phyloP scores from a whole-genome alignment of 371 early-diverging fungal genomes.

The Mucor sp. region DNA sequence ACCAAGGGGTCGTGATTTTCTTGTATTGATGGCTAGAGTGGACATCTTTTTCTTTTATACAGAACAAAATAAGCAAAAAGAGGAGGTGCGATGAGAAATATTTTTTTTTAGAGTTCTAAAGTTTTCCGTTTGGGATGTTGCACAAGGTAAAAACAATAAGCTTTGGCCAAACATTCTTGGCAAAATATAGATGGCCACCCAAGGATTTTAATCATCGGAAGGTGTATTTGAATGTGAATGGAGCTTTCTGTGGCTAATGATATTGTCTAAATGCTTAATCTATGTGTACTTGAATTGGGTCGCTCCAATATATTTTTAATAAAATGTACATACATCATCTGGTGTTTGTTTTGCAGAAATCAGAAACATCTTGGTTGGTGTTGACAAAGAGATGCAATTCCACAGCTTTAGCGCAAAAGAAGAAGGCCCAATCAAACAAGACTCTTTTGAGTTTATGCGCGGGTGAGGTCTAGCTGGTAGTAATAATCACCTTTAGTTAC shows the following conservation, averaged over 20 bases:
- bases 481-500: too few relatives aligned
- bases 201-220: not conserved
- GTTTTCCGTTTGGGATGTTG: not conserved
- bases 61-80: not conserved
- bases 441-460: too few relatives aligned
- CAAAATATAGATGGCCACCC: not conserved
- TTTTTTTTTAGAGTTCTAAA: not conserved
- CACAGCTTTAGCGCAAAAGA: too few relatives aligned
- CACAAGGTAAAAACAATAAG: not conserved
- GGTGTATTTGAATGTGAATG: too few relatives aligned
- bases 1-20: constrained; percentile 26
- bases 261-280: not conserved
- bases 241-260: not conserved
- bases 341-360: not conserved
- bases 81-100: not conserved
- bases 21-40: constrained; percentile 1
- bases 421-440: too few relatives aligned
- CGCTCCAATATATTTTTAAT: not conserved
- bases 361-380: not conserved
- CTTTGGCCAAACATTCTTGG: not conserved
- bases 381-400: too few relatives aligned
- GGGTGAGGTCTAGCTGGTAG: too few relatives aligned
- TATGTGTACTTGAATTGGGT: not conserved
- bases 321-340: not conserved
- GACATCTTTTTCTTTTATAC: not conserved